Percentiles rank a stretch among this genome's conserved stretches.
Evolutionary conservation across 2,329 filamentous ascomycete species (phyloP).

Genomic region (Aureobasidium sp.): DNA sequence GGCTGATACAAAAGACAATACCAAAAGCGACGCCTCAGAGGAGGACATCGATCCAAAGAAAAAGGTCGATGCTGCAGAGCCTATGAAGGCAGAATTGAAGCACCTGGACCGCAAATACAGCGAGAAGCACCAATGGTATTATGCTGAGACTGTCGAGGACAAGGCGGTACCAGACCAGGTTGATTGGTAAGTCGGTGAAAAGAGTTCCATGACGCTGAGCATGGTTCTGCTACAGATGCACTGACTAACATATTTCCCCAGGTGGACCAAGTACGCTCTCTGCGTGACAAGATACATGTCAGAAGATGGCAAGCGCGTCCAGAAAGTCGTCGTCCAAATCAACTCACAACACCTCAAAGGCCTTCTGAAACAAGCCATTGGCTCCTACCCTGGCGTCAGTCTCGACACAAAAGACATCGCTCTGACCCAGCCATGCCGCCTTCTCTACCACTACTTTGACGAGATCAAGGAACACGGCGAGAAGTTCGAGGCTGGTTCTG

Average conservation of each 20-base stretch:
- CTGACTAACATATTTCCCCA: not conserved
- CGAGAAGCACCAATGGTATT: conserved; percentile 24
- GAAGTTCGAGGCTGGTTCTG: conserved; percentile 22
- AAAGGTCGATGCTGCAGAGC: not conserved
- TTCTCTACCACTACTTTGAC: conserved; percentile 25
- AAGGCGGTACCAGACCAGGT: conserved; percentile 24
- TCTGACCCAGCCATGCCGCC: conserved; percentile 24
- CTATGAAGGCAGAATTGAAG: conserved; percentile 22
- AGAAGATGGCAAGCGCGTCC: conserved; percentile 18
- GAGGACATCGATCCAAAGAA: not conserved
- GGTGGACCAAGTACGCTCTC: conserved; percentile 23
- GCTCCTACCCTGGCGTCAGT: conserved; percentile 24
- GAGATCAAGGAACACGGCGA: conserved; percentile 23
- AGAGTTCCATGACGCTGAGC: not conserved
- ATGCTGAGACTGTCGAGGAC: conserved; percentile 24
- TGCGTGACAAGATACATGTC: conserved; percentile 21
- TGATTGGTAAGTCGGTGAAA: conserved; percentile 16
- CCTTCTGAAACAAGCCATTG: conserved; percentile 23
- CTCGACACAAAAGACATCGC: conserved; percentile 27
- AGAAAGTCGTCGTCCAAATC: conserved; percentile 22
- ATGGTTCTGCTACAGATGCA: not conserved
- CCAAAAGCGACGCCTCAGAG: not conserved
- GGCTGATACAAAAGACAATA: not conserved
- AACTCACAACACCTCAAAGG: conserved; percentile 27
- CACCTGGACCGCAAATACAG: conserved; percentile 25